Conservation (phyloP, 768 basidiomycete species). For the Tubosaeta sp. region DNA sequence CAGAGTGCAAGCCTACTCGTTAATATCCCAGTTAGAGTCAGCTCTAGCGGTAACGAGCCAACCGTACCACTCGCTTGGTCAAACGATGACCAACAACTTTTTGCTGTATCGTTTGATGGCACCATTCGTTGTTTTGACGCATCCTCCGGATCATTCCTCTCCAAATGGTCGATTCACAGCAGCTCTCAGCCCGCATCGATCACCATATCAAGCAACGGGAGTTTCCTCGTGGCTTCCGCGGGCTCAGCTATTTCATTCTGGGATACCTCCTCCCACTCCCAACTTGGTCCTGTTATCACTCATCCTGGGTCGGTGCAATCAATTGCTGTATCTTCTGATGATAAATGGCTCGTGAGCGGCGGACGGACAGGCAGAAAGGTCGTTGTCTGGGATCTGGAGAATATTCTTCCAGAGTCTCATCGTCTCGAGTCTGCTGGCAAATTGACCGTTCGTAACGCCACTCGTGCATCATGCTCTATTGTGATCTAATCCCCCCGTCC, state of each 20-base stretch:
- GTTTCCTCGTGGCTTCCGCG: slow-evolving; percentile 11
- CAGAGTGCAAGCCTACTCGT: slow-evolving; percentile 4
- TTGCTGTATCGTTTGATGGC: slow-evolving; percentile 6
- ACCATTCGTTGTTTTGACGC: slow-evolving; percentile 10
- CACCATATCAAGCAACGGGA: slow-evolving; percentile 6
- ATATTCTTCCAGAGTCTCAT: slow-evolving; percentile 7
- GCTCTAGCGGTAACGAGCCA: slow-evolving; percentile 11
- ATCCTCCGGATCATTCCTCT: slow-evolving; percentile 9
- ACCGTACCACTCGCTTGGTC: slow-evolving; percentile 17
- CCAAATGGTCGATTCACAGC: slow-evolving; percentile 11
- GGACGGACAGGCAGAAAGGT: slow-evolving; percentile 7
- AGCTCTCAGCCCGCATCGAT: slow-evolving; percentile 4
- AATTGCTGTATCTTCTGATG: slow-evolving; percentile 8
- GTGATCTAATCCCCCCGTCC: not conserved
- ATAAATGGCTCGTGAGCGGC: slow-evolving; percentile 8
- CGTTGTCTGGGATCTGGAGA: slow-evolving; percentile 4
- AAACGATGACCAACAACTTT: slow-evolving; percentile 8
- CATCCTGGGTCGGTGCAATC: slow-evolving; percentile 9
- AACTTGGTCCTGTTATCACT: slow-evolving; percentile 8
- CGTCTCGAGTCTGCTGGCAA: not conserved
- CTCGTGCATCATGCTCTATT: not conserved
- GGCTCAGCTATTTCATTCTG: slow-evolving; percentile 10
- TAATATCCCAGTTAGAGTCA: slow-evolving; percentile 9
- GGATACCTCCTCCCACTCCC: slow-evolving; percentile 7
- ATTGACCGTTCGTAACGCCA: not conserved